Evolutionary conservation across 1,139 yeast species (phyloP), one percentile per base, ranked within the genome.

Genomic region (Lodderomyces pseudojiufengensis): DNA sequence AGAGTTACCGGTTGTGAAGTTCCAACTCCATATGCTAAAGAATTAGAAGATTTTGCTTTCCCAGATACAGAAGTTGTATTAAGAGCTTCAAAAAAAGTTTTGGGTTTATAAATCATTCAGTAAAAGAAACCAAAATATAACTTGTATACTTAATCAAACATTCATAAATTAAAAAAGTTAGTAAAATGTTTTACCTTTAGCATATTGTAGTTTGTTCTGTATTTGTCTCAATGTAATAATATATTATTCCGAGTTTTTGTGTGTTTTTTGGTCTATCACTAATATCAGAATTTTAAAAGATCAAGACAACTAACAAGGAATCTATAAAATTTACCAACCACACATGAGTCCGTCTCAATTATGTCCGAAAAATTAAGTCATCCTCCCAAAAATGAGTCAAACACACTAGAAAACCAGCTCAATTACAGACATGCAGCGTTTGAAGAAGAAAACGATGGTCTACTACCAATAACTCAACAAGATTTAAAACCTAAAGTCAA

Each of bases 1-100:
- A 87, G 98, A 76, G 94, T 90, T 56, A 94, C 98, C 43, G 98
- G 98, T 65, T 95, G 97, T 60, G 99, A 94, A 71, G 97, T 90
- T 26, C 98, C 99, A 62, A 94, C 98, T 52, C 99, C 99, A 48
- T 94, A 94, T 63, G 96, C 97, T 52, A 78, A 81, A 66, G 94
- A 84, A 70, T 79, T 94, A 61, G 99, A 94, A 77, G 95, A 85
- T 70, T 86, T 92, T 62, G 97, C 98, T 40, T 92, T 94, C 95
- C 98, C 98, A 63, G 95, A 90, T 63, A 77, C 85, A 42, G 95
- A 87, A 58, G 79, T 88, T 49, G 84, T 94, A 54, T 76, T 85
- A 61, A 84, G 92, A 75, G 97, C 95, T 51, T 80, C 82, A 51
- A 90, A 84, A 76, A 84, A 84, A 68, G 96, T 85, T 39, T 76